Base-by-base conservation (phyloP, 163 green algal species). In the Picocystis sp. region DNA sequence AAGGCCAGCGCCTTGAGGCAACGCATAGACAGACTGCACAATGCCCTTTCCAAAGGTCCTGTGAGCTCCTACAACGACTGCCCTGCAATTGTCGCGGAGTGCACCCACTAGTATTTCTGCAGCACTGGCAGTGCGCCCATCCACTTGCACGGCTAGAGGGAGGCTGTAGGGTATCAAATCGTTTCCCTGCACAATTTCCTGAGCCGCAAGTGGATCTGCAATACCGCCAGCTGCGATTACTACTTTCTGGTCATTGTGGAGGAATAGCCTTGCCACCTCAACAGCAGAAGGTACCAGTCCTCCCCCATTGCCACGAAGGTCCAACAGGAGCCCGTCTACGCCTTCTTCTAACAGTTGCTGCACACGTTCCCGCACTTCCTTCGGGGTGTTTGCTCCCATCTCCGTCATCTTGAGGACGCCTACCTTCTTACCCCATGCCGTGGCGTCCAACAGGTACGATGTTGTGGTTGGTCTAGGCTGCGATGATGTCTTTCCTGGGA, bases 1-100 rank as follows among this genome's bases (percentile, higher is more conserved):
- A 49, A 97, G 67, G 1, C 85, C 87, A 15, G 69, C 86, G 9
- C 77, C 78, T 60, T 97, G 85, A 15, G 50, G 68, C 21, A 97
- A 69, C 62, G 93, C 83, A 62, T 94, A 97, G 43, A 97, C 89
- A 48, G 63, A 81, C 72, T 98, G 89, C 47, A 98, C 94, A 1
- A 94, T 67, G 13, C 89, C 89, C 67, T 97, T 94, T 41, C 61
- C 55, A 29, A 56, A 69, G 22, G 61, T 64, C 2, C 22, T 17
- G 22, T 25, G 42, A 22, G 52, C 59, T 41, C 84, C 88, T 1
- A 83, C 83, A 13, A 98, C 67, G 23, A 89, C 72, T 0, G 78
- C 88, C 11, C 89, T 67, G 72, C 87, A 94, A 71, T 96, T 95
- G 69, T 94, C 88, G 1, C 73, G 69, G 61, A 97, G 70, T 23